A percentile compares a stretch with the other conserved stretches of the same genome.
phyloP scores from a whole-genome alignment of 257 asterid species.

The Primulina huaijiensis region DNA sequence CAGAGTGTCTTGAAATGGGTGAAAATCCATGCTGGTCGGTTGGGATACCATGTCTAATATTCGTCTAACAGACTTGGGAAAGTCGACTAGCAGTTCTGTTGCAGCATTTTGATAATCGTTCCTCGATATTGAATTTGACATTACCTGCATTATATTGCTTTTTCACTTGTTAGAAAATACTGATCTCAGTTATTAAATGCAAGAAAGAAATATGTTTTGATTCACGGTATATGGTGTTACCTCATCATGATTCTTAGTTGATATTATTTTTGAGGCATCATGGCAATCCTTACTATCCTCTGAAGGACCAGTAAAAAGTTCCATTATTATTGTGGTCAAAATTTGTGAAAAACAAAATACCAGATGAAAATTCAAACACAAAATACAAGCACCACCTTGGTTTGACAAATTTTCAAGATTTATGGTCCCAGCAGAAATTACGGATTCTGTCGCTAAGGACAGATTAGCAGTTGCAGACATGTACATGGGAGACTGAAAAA shows the following conservation, averaged over 20 bases:
- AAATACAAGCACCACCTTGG: conserved; percentile 26
- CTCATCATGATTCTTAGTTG: conserved; percentile 35
- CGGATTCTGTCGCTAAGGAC: conserved; percentile 24
- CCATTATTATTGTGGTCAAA: conserved; percentile 12
- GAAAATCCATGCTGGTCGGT: conserved; percentile 65
- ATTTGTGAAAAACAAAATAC: neutral
- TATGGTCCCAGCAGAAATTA: conserved; percentile 25
- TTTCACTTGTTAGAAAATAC: neutral
- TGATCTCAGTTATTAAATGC: conserved; percentile 7
- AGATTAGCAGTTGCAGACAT: conserved; percentile 16
- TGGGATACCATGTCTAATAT: conserved; percentile 37
- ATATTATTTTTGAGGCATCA: conserved; percentile 23
- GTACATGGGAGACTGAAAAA: conserved; percentile 32
- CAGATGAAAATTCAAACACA: conserved; percentile 5
- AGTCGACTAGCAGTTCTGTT: conserved; percentile 32
- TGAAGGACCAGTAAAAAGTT: conserved; percentile 22
- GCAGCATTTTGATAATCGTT: conserved; percentile 24
- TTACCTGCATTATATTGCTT: conserved; percentile 37
- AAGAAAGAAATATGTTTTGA: neutral
- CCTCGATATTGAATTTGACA: conserved; percentile 15
- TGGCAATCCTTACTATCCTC: conserved; percentile 28
- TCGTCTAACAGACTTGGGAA: conserved; percentile 50
- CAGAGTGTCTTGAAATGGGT: conserved; percentile 59
- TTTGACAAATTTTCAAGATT: conserved; percentile 21
- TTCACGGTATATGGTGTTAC: conserved; percentile 31